phyloP scores from a whole-genome alignment of 768 basidiomycete genomes.

The Russula foetens region DNA sequence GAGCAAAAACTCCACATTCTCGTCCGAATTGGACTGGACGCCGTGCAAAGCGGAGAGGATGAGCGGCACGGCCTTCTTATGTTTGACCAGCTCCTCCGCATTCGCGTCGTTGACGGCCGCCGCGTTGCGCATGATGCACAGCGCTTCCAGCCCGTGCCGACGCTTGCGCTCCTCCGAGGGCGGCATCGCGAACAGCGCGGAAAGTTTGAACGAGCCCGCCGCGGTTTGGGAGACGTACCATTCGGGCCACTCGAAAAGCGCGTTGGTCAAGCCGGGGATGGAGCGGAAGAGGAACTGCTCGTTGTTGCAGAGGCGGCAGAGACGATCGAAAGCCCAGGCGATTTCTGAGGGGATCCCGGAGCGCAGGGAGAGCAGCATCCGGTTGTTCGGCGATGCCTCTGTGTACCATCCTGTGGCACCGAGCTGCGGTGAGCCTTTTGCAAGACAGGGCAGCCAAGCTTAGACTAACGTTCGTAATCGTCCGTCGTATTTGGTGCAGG shows the following conservation, averaged over 20 bases:
- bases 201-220: neutral
- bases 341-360: conserved; percentile 80
- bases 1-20: conserved; percentile 63
- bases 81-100: conserved; percentile 47
- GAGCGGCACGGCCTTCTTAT: conserved; percentile 56
- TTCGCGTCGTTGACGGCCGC: conserved; percentile 64
- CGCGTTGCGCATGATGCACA: conserved; percentile 82
- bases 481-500: conserved; percentile 39
- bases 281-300: conserved; percentile 65
- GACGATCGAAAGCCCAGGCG: conserved; percentile 82
- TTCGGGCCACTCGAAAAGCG: conserved; percentile 83
- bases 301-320: conserved; percentile 72
- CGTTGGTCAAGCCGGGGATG: conserved; percentile 75
- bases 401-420: conserved; percentile 68
- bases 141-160: conserved; percentile 75
- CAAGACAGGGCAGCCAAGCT: neutral
- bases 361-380: conserved; percentile 83
- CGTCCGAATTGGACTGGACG: conserved; percentile 52
- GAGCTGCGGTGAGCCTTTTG: conserved; percentile 1
- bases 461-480: conserved; percentile 62
- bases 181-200: conserved; percentile 47
- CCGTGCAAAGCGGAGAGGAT: conserved; percentile 57
- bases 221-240: conserved; percentile 51
- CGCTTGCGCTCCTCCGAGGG: conserved; percentile 45
- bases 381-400: conserved; percentile 68